A percentile compares a stretch with the other conserved stretches of the same genome.
These are phyloP conservation scores for Candida sakaeoensis DNA, from an alignment of 805 yeast species.

Conservation along the genomic window DNA sequence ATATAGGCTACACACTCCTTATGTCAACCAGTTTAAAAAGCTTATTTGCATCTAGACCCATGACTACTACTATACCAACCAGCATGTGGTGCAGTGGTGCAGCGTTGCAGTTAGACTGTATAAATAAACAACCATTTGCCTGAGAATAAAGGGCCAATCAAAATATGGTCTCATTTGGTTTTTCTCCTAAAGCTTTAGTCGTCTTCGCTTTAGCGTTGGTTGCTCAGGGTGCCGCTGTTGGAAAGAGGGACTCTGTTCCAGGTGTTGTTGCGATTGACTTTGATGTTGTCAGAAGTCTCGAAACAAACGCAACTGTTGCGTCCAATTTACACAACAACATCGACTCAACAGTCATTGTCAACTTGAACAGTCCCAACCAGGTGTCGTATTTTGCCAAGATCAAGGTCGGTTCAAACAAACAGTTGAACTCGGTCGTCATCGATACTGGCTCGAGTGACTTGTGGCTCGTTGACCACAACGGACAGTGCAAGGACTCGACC, in stretches of 20 bases:
- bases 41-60: no score
- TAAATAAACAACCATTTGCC: no score
- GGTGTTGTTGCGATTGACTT: slow-evolving; percentile 10
- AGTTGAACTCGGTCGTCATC: slow-evolving; percentile 17
- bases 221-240: slow-evolving; percentile 10
- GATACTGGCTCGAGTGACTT: slow-evolving; percentile 28
- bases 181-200: slow-evolving; percentile 6
- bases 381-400: slow-evolving; percentile 6
- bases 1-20: no score
- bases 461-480: slow-evolving; percentile 24
- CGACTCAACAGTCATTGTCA: neutral
- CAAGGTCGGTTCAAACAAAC: slow-evolving; percentile 14
- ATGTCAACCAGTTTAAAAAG: no score
- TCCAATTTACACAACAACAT: slow-evolving; percentile 2
- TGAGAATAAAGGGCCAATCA: no score
- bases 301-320: no score
- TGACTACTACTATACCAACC: no score
- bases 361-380: slow-evolving; percentile 1
- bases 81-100: no score
- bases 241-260: slow-evolving; percentile 7
- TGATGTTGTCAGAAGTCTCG: slow-evolving; percentile 6
- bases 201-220: slow-evolving; percentile 9
- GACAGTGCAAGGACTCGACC: slow-evolving; percentile 16
- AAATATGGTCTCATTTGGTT: slow-evolving; percentile 10
- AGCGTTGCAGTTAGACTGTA: no score